A percentile compares a stretch with the other conserved stretches of the same genome.
Conservation (phyloP, 257 asterid species). For the Solanum phureja region DNA sequence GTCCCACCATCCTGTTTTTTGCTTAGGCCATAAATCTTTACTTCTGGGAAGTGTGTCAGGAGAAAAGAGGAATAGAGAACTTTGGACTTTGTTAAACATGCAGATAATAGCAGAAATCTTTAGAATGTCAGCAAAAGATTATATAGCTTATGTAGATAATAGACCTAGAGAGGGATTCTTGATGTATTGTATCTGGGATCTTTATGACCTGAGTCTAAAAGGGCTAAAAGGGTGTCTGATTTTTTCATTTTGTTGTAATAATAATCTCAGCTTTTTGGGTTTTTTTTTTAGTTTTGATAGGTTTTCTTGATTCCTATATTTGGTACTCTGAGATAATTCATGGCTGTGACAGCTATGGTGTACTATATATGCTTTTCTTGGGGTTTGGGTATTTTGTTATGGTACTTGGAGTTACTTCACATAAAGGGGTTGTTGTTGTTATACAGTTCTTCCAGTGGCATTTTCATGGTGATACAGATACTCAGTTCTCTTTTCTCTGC, state of each 20-base stretch:
- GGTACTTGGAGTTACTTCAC: conserved; percentile 6
- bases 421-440: neutral
- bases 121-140: conserved; percentile 32
- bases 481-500: neutral
- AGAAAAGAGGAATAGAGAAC: neutral
- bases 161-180: neutral
- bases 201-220: neutral
- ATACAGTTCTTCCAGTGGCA: neutral
- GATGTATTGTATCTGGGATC: neutral
- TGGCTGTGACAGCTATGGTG: conserved; percentile 7
- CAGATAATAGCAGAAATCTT: conserved; percentile 15
- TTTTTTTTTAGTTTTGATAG: neutral
- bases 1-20: neutral
- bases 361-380: conserved; percentile 5
- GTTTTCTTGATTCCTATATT: neutral
- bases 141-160: conserved; percentile 17
- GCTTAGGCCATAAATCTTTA: conserved; percentile 18
- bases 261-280: neutral
- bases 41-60: conserved; percentile 11
- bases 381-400: neutral
- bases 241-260: neutral
- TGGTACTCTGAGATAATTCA: conserved; percentile 2
- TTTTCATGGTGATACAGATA: neutral
- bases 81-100: neutral
- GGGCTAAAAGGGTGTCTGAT: conserved; percentile 9